Conservation (phyloP, 2,329 filamentous ascomycete genomes). For the Stagonosporopsis rhizophila region DNA sequence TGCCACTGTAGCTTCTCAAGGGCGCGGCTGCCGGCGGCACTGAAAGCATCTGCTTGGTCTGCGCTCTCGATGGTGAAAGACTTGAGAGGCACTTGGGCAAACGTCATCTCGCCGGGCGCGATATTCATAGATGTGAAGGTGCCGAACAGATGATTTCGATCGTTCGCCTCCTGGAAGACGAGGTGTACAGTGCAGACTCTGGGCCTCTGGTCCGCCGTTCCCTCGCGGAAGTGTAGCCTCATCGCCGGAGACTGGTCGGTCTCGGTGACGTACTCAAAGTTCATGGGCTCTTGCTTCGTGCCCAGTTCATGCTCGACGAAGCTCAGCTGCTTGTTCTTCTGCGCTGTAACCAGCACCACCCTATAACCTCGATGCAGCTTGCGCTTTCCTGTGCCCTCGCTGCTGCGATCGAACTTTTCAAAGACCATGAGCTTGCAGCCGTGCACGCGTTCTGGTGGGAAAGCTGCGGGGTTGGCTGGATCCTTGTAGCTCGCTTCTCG, state of each 20-base stretch:
- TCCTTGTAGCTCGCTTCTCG: conserved; percentile 84
- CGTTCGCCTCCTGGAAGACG: conserved; percentile 76
- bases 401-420: conserved; percentile 72
- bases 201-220: conserved; percentile 54
- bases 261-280: conserved; percentile 71
- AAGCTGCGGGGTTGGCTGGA: conserved; percentile 71
- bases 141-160: conserved; percentile 74
- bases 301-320: conserved; percentile 75
- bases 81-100: conserved; percentile 71
- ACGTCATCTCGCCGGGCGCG: conserved; percentile 71
- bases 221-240: conserved; percentile 72
- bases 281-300: conserved; percentile 68
- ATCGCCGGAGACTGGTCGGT: conserved; percentile 73
- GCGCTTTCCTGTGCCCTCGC: conserved; percentile 74
- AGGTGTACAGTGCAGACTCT: conserved; percentile 72
- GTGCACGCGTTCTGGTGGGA: conserved; percentile 76
- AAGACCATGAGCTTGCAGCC: conserved; percentile 78
- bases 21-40: conserved; percentile 49
- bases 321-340: conserved; percentile 78
- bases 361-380: conserved; percentile 81
- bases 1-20: conserved; percentile 66
- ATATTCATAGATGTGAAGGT: conserved; percentile 76
- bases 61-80: conserved; percentile 69
- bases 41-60: conserved; percentile 56
- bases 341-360: conserved; percentile 77